Conservation (phyloP, 148 eudicot genomes). For the Dysphania ambrosioides region DNA sequence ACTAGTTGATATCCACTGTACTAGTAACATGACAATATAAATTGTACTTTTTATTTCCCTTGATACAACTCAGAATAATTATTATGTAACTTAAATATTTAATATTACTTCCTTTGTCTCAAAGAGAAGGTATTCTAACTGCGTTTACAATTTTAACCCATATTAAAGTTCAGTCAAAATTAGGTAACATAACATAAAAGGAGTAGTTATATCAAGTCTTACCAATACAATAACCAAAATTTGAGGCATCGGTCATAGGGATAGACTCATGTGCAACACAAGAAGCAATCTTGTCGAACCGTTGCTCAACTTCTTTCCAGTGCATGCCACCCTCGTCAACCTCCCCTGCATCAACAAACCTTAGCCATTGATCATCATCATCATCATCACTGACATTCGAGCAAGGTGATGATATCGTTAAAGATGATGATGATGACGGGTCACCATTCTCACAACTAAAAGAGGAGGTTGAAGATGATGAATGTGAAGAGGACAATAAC, state of each 20-base stretch:
- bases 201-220: background rate
- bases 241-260: constrained; percentile 19
- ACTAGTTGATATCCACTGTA: no score
- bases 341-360: constrained; percentile 23
- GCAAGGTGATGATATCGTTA: background rate
- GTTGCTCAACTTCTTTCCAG: constrained; percentile 27
- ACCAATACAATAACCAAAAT: constrained; percentile 28
- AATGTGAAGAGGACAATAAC: constrained; percentile 10
- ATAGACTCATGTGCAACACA: background rate
- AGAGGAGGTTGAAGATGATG: background rate
- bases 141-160: no score
- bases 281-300: constrained; percentile 22
- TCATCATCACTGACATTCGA: constrained; percentile 6
- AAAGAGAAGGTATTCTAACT: no score
- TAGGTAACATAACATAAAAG: no score
- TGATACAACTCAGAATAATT: no score
- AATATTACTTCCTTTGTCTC: no score
- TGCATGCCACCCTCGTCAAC: constrained; percentile 6
- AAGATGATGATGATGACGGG: constrained; percentile 5
- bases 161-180: no score
- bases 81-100: no score
- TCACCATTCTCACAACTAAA: background rate
- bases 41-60: no score
- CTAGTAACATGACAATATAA: no score
- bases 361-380: constrained; percentile 17